These are phyloP conservation scores for Neurospora sp. DNA, from an alignment of 495 filamentous ascomycete genomes.

Conservation along the genomic window DNA sequence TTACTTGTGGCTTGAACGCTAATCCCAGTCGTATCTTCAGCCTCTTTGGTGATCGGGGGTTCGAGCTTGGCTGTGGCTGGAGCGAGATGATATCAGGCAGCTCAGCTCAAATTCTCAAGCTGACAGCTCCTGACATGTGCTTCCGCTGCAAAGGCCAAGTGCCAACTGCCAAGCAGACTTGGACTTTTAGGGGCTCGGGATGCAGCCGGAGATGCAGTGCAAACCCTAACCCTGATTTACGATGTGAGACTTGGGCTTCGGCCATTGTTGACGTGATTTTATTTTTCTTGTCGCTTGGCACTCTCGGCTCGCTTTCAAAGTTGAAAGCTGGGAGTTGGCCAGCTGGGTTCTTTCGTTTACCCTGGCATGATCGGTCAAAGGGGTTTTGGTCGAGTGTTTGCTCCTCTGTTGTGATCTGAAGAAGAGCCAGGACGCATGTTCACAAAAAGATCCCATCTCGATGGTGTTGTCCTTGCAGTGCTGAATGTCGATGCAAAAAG, in stretches of 20 bases:
- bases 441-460: not conserved
- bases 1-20: not conserved
- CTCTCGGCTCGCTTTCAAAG: not conserved
- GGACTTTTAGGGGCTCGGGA: not conserved
- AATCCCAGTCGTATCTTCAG: not conserved
- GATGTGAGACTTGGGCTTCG: not conserved
- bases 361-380: not conserved
- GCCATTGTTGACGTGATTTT: not conserved
- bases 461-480: not conserved
- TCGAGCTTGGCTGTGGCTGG: not conserved
- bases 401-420: not conserved
- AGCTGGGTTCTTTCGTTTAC: not conserved
- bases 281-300: not conserved
- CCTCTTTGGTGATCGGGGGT: not conserved
- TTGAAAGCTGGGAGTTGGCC: not conserved
- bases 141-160: not conserved
- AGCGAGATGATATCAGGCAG: not conserved
- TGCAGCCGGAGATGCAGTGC: not conserved
- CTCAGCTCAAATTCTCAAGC: not conserved
- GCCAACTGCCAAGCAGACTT: not conserved
- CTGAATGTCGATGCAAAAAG: not conserved
- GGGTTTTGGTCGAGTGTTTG: not conserved
- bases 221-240: not conserved
- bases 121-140: not conserved
- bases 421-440: not conserved